These are phyloP conservation scores for Penicillium sp. DNA, from an alignment of 2,329 filamentous ascomycete genomes.

Conservation along the genomic window DNA sequence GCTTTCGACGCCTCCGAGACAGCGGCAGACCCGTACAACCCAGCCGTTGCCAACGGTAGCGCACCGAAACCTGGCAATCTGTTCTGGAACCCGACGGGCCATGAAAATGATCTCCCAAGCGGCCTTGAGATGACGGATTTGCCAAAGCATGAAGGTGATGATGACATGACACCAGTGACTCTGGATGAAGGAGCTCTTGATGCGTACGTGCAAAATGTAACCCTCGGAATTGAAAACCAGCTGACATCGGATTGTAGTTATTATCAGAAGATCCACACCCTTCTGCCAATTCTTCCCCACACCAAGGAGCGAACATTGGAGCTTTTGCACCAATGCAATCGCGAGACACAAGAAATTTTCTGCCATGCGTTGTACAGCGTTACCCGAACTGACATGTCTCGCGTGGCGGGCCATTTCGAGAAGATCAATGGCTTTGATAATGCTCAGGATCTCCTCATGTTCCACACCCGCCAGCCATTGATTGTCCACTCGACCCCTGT, in stretches of 20 bases:
- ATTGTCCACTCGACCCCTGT: conserved; percentile 34
- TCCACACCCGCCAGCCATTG: conserved; percentile 39
- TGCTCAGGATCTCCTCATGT: conserved; percentile 41
- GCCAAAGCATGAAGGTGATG: conserved; percentile 32
- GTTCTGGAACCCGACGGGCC: conserved; percentile 39
- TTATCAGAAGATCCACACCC: conserved; percentile 41
- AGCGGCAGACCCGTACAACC: conserved; percentile 32
- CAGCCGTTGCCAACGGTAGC: conserved; percentile 37
- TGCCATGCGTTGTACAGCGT: conserved; percentile 40
- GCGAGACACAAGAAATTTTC: conserved; percentile 43
- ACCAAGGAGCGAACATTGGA: conserved; percentile 39
- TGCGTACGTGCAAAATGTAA: conserved; percentile 30
- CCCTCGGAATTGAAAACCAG: neutral
- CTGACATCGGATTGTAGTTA: conserved; percentile 33
- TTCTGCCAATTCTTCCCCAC: conserved; percentile 43
- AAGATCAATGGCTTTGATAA: conserved; percentile 39
- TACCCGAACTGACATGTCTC: conserved; percentile 38
- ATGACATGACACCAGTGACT: conserved; percentile 36
- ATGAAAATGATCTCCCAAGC: conserved; percentile 33
- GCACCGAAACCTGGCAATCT: conserved; percentile 37
- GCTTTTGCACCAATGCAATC: conserved; percentile 40
- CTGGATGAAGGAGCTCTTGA: conserved; percentile 43
- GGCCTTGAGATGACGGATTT: conserved; percentile 34
- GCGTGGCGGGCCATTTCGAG: conserved; percentile 34
- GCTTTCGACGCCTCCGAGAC: conserved; percentile 36